Conservation (phyloP, 352 stramenopile genomes). For the Phytophthora nicotianae region DNA sequence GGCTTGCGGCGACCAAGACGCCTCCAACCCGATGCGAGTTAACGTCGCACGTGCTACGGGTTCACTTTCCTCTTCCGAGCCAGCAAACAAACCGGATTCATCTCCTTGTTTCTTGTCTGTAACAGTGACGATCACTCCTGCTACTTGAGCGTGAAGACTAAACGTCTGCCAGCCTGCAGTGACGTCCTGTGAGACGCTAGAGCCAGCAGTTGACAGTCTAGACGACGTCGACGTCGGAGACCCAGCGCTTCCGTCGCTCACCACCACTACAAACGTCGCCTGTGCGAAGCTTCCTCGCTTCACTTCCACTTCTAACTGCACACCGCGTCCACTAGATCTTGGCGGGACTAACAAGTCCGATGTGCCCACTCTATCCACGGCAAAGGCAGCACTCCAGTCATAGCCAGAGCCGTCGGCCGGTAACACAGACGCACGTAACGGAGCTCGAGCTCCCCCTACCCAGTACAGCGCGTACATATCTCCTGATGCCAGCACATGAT, state of each 20-base stretch:
- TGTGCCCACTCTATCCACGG: conserved; percentile 52
- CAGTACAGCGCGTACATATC: conserved; percentile 85
- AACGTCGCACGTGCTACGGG: conserved; percentile 72
- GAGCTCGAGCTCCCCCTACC: conserved; percentile 56
- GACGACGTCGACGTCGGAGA: conserved; percentile 28
- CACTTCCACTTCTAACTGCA: conserved; percentile 58
- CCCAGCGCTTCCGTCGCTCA: conserved; percentile 42
- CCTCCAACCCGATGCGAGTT: conserved; percentile 64
- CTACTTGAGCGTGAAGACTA: conserved; percentile 72
- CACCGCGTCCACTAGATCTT: conserved; percentile 32
- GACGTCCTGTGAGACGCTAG: conserved; percentile 12
- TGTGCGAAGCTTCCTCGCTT: conserved; percentile 81
- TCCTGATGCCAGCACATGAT: conserved; percentile 74
- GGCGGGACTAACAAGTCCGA: conserved; percentile 59
- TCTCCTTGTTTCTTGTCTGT: conserved; percentile 57
- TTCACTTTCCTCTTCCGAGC: conserved; percentile 41
- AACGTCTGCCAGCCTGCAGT: conserved; percentile 57
- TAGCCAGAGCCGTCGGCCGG: conserved; percentile 46
- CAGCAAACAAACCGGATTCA: conserved; percentile 31
- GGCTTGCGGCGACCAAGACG: conserved; percentile 41
- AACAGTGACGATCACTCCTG: conserved; percentile 70
- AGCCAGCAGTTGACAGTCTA: conserved; percentile 26
- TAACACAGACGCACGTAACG: conserved; percentile 64
- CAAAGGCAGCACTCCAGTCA: conserved; percentile 68
- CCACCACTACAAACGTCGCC: conserved; percentile 70